Percentiles rank a stretch among this genome's conserved stretches.
Conservation (phyloP, 2,329 filamentous ascomycete genomes). For the Botryotinia narcissicola region DNA sequence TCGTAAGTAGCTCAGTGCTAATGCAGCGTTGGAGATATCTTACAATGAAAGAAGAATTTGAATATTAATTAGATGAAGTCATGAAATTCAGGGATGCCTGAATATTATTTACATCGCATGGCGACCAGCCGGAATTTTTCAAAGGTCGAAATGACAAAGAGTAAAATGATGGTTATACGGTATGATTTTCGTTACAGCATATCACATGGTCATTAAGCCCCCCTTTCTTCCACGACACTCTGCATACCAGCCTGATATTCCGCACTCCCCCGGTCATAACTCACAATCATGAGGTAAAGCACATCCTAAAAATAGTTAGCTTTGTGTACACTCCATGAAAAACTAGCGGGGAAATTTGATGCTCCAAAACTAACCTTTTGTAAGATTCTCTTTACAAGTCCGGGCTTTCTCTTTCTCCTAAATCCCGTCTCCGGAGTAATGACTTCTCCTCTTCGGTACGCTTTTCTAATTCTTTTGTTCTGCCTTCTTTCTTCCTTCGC, state of each 20-base stretch:
- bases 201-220: too few species aligned
- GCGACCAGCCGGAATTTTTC: not conserved
- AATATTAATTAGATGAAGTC: not conserved
- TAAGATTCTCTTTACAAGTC: constrained; percentile 34
- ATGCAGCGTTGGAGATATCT: not conserved
- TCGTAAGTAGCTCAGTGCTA: not conserved
- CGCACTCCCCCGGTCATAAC: constrained; percentile 13
- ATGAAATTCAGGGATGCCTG: not conserved
- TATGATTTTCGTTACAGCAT: not conserved
- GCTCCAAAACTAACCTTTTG: constrained; percentile 32
- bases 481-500: constrained; percentile 5
- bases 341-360: not conserved
- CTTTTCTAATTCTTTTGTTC: constrained; percentile 15
- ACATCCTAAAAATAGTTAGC: constrained; percentile 42
- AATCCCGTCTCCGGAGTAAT: constrained; percentile 22
- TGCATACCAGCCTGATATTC: constrained; percentile 11
- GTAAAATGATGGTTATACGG: not conserved
- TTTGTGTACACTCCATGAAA: not conserved
- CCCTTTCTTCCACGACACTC: constrained; percentile 4
- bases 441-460: constrained; percentile 20
- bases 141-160: not conserved
- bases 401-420: constrained; percentile 22
- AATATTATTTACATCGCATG: not conserved
- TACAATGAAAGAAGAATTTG: not conserved
- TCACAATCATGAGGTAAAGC: constrained; percentile 51